These are phyloP conservation scores for Bryoerythrophyllum caledonicum DNA, from an alignment of 225 moss, liverwort and hornwort genomes.

Conservation along the genomic window DNA sequence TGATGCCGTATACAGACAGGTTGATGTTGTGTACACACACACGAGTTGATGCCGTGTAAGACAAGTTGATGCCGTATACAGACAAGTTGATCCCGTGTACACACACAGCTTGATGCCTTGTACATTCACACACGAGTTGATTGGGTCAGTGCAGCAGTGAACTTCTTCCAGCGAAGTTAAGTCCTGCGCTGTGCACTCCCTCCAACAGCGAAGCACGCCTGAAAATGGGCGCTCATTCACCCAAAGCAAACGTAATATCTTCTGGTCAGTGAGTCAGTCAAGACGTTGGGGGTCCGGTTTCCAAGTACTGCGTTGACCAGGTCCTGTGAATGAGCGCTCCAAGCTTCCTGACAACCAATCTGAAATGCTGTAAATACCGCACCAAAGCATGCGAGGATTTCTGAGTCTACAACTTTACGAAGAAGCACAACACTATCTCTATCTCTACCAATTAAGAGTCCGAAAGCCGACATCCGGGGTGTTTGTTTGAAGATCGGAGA, in stretches of 20 bases:
- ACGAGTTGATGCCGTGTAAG: too few species aligned
- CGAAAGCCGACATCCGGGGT: too few species aligned
- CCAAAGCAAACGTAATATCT: background rate
- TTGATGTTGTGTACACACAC: too few species aligned
- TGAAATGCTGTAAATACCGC: conserved; percentile 13
- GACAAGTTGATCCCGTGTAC: too few species aligned
- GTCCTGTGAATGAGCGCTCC: conserved; percentile 11
- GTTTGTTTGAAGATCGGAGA: too few species aligned
- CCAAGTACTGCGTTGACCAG: conserved; percentile 24
- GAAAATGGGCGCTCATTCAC: conserved; percentile 11
- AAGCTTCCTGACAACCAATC: conserved; percentile 31
- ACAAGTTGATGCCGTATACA: too few species aligned
- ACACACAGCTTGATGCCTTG: too few species aligned
- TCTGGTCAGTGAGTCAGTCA: conserved; percentile 4
- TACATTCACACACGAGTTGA: background rate
- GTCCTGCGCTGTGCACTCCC: background rate
- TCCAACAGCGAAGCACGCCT: background rate
- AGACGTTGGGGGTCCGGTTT: conserved; percentile 2
- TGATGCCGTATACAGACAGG: too few species aligned
- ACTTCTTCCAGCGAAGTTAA: conserved; percentile 14
- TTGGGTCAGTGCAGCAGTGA: background rate
- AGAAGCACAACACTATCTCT: conserved; percentile 12
- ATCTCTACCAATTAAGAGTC: background rate
- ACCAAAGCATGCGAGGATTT: conserved; percentile 8
- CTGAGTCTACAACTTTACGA: conserved; percentile 20